Conservation (phyloP, 495 filamentous ascomycete genomes). For the Tricharina praecox region DNA sequence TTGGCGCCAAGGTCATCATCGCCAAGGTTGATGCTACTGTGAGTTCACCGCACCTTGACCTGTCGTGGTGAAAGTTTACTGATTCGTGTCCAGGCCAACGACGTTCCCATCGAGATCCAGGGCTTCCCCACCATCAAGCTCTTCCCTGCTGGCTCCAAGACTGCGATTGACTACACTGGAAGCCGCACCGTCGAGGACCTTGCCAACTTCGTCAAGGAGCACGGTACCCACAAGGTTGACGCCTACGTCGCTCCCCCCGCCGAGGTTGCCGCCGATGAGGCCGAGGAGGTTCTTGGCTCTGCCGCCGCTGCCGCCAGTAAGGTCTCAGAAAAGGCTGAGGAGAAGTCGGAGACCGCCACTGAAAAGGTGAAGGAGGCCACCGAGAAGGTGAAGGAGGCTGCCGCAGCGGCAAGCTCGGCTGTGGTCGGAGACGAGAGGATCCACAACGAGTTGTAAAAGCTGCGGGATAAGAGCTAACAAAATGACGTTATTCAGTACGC, state of each 20-base stretch:
- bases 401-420: neutral
- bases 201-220: slow-evolving; percentile 82
- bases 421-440: neutral
- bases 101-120: slow-evolving; percentile 88
- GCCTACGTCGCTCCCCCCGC: slow-evolving; percentile 33
- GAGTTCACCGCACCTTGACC: neutral
- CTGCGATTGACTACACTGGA: slow-evolving; percentile 73
- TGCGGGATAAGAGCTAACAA: no score
- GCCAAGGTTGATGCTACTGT: slow-evolving; percentile 94
- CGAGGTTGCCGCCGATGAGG: slow-evolving; percentile 30
- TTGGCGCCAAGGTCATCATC: slow-evolving; percentile 68
- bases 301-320: slow-evolving; percentile 32
- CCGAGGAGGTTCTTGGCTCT: slow-evolving; percentile 28
- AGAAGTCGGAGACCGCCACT: slow-evolving; percentile 38
- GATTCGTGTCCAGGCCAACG: slow-evolving; percentile 53
- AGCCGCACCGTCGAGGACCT: slow-evolving; percentile 87
- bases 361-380: slow-evolving; percentile 31
- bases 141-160: slow-evolving; percentile 79
- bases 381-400: neutral
- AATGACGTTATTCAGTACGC: no score
- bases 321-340: slow-evolving; percentile 34
- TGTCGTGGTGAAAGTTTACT: no score
- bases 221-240: slow-evolving; percentile 72
- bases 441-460: no score
- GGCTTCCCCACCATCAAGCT: slow-evolving; percentile 99